These are phyloP conservation scores for Pseudohyphozyma bogoriensis DNA, from an alignment of 768 basidiomycete genomes.

Conservation along the genomic window DNA sequence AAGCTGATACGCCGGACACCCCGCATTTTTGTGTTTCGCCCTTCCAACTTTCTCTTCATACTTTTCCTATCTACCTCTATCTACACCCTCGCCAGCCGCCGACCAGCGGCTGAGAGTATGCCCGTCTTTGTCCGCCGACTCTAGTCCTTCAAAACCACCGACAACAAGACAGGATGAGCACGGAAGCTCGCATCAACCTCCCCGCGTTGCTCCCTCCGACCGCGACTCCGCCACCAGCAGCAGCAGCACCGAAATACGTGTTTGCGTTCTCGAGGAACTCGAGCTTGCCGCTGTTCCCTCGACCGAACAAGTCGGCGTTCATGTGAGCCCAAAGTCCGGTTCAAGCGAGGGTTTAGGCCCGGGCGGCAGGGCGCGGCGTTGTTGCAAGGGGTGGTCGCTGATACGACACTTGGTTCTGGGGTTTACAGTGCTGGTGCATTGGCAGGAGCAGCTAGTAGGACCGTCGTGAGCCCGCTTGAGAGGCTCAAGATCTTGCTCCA, in stretches of 20 bases:
- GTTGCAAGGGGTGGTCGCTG: neutral
- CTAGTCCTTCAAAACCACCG: neutral
- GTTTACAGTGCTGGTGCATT: constrained; percentile 34
- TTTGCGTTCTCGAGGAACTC: neutral
- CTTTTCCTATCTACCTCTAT: no score
- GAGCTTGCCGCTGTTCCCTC: neutral
- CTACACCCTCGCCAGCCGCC: no score
- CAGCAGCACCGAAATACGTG: neutral
- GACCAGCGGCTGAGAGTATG: no score
- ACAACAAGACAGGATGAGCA: neutral
- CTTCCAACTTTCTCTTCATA: no score
- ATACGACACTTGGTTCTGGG: neutral
- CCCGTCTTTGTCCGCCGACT: no score
- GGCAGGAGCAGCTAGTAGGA: constrained; percentile 57
- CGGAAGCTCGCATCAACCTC: neutral
- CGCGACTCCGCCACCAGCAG: neutral
- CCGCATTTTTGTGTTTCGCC: no score
- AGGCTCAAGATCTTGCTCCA: constrained; percentile 85
- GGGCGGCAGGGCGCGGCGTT: neutral
- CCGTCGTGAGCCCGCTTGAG: constrained; percentile 85
- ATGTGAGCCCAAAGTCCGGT: neutral
- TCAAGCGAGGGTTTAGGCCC: neutral
- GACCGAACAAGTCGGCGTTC: neutral
- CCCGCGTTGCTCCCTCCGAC: neutral
- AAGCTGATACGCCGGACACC: no score